A percentile compares a stretch with the other conserved stretches of the same genome.
Conservation (phyloP, 2,329 filamentous ascomycete species). For the Ophiostoma sp. region DNA sequence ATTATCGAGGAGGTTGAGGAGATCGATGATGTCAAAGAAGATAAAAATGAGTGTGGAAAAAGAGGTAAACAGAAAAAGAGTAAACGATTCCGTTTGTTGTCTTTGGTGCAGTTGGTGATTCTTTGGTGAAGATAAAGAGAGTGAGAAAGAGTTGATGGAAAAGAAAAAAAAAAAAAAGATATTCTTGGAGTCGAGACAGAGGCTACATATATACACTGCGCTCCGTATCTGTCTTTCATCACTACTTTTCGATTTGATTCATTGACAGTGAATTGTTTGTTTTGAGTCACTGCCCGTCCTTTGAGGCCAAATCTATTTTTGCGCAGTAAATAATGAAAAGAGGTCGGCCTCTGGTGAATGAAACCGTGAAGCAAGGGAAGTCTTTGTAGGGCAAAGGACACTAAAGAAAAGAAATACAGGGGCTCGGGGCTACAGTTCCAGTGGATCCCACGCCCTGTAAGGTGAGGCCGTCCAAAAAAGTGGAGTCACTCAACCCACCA, state of each 20-base stretch:
- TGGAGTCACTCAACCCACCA: not conserved
- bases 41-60: no score
- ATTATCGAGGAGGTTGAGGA: not conserved
- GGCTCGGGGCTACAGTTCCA: not conserved
- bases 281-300: not conserved
- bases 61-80: slow-evolving; percentile 10
- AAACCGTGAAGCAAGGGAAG: not conserved
- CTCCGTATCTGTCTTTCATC: not conserved
- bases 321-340: not conserved
- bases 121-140: not conserved
- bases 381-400: not conserved
- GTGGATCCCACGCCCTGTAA: not conserved
- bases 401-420: not conserved
- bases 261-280: not conserved
- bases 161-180: not conserved
- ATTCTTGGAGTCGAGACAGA: not conserved
- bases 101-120: not conserved
- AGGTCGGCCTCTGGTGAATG: not conserved
- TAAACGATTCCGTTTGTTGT: not conserved
- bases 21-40: no score
- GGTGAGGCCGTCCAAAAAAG: slow-evolving; percentile 13
- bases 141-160: not conserved
- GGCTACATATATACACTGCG: not conserved
- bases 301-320: not conserved
- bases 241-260: not conserved